These are phyloP conservation scores for Angomonas ambiguus DNA, from an alignment of 208 protist species.

Conservation along the genomic window DNA sequence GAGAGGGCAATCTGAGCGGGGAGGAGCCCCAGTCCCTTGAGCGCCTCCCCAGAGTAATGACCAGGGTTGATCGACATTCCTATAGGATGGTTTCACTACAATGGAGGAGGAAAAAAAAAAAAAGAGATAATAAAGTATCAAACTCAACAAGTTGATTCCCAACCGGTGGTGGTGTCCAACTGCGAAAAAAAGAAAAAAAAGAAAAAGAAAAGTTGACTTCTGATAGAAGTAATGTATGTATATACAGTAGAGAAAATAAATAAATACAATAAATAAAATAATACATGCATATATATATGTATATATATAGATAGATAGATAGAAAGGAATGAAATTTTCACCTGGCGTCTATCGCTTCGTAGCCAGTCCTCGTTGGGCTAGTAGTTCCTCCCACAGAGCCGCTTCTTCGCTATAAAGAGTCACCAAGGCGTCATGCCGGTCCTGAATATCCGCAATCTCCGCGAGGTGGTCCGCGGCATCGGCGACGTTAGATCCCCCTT, in stretches of 20 bases:
- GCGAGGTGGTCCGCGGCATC: slow-evolving; percentile 28
- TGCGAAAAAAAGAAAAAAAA: slow-evolving; percentile 5
- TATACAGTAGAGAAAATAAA: neutral
- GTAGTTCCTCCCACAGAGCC: slow-evolving; percentile 49
- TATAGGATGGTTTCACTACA: neutral
- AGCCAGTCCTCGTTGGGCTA: slow-evolving; percentile 45
- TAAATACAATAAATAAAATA: neutral
- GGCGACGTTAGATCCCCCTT: slow-evolving; percentile 30
- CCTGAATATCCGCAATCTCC: slow-evolving; percentile 17
- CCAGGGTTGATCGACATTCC: slow-evolving; percentile 34
- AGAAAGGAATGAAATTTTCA: neutral
- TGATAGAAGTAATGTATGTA: neutral
- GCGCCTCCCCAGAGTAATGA: slow-evolving; percentile 66
- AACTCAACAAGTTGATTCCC: too few relatives aligned
- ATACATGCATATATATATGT: too few relatives aligned
- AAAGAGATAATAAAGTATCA: neutral
- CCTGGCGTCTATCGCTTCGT: slow-evolving; percentile 4
- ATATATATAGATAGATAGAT: neutral
- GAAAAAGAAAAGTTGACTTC: slow-evolving; percentile 15
- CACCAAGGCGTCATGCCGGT: slow-evolving; percentile 56
- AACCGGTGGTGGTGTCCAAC: neutral
- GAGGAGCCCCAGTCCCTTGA: slow-evolving; percentile 56
- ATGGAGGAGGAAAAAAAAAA: neutral
- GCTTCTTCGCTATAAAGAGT: slow-evolving; percentile 61
- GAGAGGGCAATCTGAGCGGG: slow-evolving; percentile 73